Percentiles rank a stretch among this genome's conserved stretches.
These are phyloP conservation scores for Sporobolus alterniflorus DNA, from an alignment of 202 grass and related monocot genomes.

Conservation along the genomic window DNA sequence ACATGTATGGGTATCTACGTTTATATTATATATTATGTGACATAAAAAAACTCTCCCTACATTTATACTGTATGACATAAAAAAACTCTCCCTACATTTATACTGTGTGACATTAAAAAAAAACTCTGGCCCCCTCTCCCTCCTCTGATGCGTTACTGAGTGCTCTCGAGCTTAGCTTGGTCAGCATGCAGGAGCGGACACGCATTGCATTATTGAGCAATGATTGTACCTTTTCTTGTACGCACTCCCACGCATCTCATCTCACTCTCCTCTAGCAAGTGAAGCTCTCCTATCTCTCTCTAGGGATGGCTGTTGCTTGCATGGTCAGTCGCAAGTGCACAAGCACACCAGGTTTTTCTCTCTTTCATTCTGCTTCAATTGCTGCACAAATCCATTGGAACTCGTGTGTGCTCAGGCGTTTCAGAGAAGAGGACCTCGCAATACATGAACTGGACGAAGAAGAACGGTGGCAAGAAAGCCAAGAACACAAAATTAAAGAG, in stretches of 20 bases:
- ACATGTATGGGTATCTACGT: too few species aligned
- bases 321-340: background rate
- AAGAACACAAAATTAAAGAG: conserved; percentile 7
- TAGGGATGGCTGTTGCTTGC: conserved; percentile 48
- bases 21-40: too few species aligned
- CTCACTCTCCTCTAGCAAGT: background rate
- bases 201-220: conserved; percentile 78
- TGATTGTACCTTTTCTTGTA: conserved; percentile 66
- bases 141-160: background rate
- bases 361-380: conserved; percentile 24
- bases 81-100: too few species aligned
- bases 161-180: conserved; percentile 12
- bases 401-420: conserved; percentile 8
- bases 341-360: conserved; percentile 11
- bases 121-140: background rate
- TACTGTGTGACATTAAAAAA: too few species aligned
- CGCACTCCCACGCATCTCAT: conserved; percentile 9
- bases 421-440: conserved; percentile 18
- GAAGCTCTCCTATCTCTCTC: conserved; percentile 26
- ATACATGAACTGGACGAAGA: conserved; percentile 10
- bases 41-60: too few species aligned
- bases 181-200: conserved; percentile 32
- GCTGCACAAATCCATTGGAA: conserved; percentile 18
- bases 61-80: too few species aligned
- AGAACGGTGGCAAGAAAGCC: background rate